Evolutionary conservation across 176 grass and related monocot species (phyloP).

Genomic region (Bromus sterilis): DNA sequence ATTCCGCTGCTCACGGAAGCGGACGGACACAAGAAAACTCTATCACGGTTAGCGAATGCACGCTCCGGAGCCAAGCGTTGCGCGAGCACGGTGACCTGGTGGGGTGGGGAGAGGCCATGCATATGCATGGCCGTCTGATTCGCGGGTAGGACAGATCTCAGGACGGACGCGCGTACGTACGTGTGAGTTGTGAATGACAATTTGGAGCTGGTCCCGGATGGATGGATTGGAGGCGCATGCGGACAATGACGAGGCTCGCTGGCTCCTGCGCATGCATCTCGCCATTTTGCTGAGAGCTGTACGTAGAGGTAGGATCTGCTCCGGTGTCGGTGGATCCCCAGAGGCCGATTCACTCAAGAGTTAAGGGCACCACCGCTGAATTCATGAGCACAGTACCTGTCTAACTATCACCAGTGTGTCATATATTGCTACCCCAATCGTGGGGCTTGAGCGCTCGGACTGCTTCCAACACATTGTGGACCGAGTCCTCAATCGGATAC

Average conservation of each 20-base stretch:
- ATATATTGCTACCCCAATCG: too few relatives aligned
- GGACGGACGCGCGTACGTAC: neutral
- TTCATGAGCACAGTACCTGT: neutral
- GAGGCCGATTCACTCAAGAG: neutral
- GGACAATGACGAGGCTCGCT: neutral
- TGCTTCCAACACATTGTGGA: too few relatives aligned
- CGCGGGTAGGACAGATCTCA: neutral
- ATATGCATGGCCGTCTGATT: neutral
- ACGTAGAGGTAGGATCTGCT: neutral
- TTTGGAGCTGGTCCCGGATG: conserved; percentile 8
- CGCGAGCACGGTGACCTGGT: neutral
- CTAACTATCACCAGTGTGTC: too few relatives aligned
- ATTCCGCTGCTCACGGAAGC: neutral
- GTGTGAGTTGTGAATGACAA: neutral
- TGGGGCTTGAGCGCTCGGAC: too few relatives aligned
- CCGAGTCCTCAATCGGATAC: too few relatives aligned
- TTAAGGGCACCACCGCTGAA: neutral
- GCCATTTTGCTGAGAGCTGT: neutral
- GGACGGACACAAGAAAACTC: neutral
- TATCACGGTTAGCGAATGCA: neutral
- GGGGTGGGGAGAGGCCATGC: conserved; percentile 4
- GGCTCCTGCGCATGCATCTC: neutral
- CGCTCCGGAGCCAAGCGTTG: neutral
- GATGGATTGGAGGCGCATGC: neutral
- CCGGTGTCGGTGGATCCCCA: neutral